phyloP scores from a whole-genome alignment of 2,329 filamentous ascomycete genomes.

The Ceratocystis papillata region DNA sequence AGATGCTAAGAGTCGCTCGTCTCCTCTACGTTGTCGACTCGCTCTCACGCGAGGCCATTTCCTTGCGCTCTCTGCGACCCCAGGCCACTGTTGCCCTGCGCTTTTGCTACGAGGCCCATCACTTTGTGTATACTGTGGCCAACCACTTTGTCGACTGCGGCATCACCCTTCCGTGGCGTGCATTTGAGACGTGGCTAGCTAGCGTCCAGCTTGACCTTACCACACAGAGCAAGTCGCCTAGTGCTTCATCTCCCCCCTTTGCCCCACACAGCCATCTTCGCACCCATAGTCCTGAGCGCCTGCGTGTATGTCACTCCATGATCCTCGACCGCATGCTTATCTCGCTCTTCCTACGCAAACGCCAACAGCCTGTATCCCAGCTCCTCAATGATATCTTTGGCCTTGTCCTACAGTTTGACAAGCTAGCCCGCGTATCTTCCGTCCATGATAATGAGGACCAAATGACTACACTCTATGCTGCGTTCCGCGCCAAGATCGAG shows the following conservation, averaged over 20 bases:
- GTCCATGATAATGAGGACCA: constrained; percentile 29
- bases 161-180: constrained; percentile 60
- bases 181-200: constrained; percentile 56
- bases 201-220: constrained; percentile 49
- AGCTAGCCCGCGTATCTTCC: constrained; percentile 35
- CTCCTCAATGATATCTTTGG: constrained; percentile 68
- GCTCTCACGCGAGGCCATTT: constrained; percentile 48
- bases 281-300: constrained; percentile 51
- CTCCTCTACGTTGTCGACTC: constrained; percentile 66
- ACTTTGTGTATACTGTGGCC: constrained; percentile 63
- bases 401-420: constrained; percentile 61
- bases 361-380: constrained; percentile 61
- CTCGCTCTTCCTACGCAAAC: constrained; percentile 59
- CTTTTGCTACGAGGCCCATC: constrained; percentile 66
- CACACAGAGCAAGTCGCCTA: constrained; percentile 29
- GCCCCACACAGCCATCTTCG: constrained; percentile 28
- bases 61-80: constrained; percentile 31
- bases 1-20: constrained; percentile 64
- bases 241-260: background rate
- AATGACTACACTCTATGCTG: constrained; percentile 44
- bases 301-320: constrained; percentile 60
- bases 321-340: constrained; percentile 66
- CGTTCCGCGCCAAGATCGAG: constrained; percentile 60
- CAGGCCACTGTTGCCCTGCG: constrained; percentile 33
- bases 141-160: constrained; percentile 73